A percentile compares a stretch with the other conserved stretches of the same genome.
Conservation (phyloP, 495 filamentous ascomycete genomes). For the Hypoxylon intermedium region DNA sequence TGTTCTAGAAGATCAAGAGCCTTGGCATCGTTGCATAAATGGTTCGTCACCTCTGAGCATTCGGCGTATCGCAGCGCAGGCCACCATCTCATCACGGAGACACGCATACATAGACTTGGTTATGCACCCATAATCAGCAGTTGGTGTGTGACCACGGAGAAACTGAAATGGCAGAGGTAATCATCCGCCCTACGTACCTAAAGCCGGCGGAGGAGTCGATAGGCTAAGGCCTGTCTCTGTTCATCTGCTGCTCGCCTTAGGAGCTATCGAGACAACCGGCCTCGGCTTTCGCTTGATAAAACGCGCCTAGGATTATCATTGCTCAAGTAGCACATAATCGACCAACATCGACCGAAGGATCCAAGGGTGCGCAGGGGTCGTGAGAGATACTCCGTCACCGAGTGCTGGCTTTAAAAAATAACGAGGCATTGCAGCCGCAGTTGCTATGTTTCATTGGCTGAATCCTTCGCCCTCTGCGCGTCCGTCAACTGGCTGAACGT, state of each 20-base stretch:
- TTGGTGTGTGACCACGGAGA: conserved; percentile 3
- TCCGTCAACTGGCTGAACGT: background rate
- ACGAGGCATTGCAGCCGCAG: background rate
- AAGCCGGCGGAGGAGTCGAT: conserved; percentile 1
- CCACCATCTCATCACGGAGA: background rate
- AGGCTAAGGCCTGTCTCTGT: background rate
- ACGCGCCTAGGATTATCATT: background rate
- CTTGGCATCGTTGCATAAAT: background rate
- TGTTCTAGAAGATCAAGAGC: too few species aligned
- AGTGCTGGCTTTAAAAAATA: conserved; percentile 5
- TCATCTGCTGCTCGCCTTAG: background rate
- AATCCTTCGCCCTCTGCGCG: background rate
- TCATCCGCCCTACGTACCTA: conserved; percentile 1
- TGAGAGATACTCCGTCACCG: conserved; percentile 34
- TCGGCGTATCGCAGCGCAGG: background rate
- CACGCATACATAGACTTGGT: background rate
- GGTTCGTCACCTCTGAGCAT: too few species aligned
- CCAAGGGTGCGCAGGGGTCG: conserved; percentile 3
- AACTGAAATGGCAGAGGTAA: conserved; percentile 1
- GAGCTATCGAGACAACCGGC: background rate
- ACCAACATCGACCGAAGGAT: background rate
- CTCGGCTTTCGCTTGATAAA: background rate
- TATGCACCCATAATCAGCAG: conserved; percentile 1
- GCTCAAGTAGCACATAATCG: background rate
- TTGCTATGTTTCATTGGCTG: conserved; percentile 10